These are phyloP conservation scores for Leptographium wingfieldii DNA, from an alignment of 2,329 filamentous ascomycete genomes.

Conservation along the genomic window DNA sequence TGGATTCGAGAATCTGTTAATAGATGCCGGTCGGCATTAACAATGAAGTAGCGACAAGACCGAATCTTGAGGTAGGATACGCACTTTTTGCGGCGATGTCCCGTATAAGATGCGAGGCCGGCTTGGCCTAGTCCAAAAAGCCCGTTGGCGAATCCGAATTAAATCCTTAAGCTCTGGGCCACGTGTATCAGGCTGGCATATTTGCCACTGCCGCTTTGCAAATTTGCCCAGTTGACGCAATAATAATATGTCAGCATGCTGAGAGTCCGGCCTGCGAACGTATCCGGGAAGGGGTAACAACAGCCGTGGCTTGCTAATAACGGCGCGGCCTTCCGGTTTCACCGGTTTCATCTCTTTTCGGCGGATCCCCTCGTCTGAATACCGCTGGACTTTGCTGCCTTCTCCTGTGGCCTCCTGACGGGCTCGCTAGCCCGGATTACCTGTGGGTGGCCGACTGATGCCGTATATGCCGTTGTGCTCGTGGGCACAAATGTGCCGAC, in stretches of 20 bases:
- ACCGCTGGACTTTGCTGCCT: constrained; percentile 16
- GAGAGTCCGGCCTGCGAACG: too few relatives aligned
- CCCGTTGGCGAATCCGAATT: too few relatives aligned
- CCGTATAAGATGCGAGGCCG: background rate
- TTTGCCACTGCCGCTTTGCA: background rate
- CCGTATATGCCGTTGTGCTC: constrained; percentile 27
- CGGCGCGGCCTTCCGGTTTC: background rate
- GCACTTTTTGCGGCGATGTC: background rate
- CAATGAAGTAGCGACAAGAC: background rate
- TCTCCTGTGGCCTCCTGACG: constrained; percentile 30
- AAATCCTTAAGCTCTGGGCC: background rate
- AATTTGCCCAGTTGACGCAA: background rate
- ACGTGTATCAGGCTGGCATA: background rate
- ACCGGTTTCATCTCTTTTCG: background rate
- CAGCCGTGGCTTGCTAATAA: background rate
- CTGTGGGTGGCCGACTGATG: constrained; percentile 21
- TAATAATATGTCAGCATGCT: background rate
- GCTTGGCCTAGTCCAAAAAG: background rate
- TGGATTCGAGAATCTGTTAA: background rate
- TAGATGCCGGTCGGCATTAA: background rate
- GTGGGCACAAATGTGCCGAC: constrained; percentile 76
- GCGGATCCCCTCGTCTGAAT: constrained; percentile 3
- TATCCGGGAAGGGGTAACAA: background rate
- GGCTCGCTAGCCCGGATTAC: constrained; percentile 39
- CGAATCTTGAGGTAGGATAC: background rate